Evolutionary conservation across 1,139 yeast species (phyloP).

Genomic region (Debaryomycetaceae sp.): DNA sequence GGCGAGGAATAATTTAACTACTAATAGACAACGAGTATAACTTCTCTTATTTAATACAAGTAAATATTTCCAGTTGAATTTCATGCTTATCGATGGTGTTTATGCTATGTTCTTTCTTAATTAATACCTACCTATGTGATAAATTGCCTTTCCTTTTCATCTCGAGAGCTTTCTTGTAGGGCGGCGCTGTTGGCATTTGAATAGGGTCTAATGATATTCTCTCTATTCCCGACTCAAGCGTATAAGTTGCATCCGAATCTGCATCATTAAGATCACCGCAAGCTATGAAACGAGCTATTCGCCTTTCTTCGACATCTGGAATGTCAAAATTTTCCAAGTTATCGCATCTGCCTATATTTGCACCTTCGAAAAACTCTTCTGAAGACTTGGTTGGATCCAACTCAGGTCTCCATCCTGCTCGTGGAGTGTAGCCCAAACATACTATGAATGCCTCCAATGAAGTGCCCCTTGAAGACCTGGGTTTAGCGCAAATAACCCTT

Average conservation of each 20-base stretch:
- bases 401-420: slow-evolving; percentile 76
- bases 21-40: not conserved
- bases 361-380: slow-evolving; percentile 74
- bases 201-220: slow-evolving; percentile 73
- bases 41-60: not conserved
- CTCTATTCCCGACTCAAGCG: slow-evolving; percentile 45
- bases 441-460: slow-evolving; percentile 92
- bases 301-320: slow-evolving; percentile 55
- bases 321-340: slow-evolving; percentile 40
- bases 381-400: slow-evolving; percentile 59
- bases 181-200: slow-evolving; percentile 94
- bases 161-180: slow-evolving; percentile 87
- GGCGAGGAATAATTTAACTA: slow-evolving; percentile 31
- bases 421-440: slow-evolving; percentile 81
- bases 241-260: slow-evolving; percentile 94
- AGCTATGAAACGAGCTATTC: slow-evolving; percentile 83
- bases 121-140: slow-evolving; percentile 17
- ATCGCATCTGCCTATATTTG: slow-evolving; percentile 53
- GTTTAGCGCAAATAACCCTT: slow-evolving; percentile 89
- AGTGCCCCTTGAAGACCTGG: slow-evolving; percentile 90
- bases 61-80: not conserved
- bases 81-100: not conserved
- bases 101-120: slow-evolving; percentile 1
- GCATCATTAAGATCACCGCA: slow-evolving; percentile 87
- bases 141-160: slow-evolving; percentile 73